Conservation (phyloP, 106 monocot species). For the Dioscorea zingiberensis region DNA sequence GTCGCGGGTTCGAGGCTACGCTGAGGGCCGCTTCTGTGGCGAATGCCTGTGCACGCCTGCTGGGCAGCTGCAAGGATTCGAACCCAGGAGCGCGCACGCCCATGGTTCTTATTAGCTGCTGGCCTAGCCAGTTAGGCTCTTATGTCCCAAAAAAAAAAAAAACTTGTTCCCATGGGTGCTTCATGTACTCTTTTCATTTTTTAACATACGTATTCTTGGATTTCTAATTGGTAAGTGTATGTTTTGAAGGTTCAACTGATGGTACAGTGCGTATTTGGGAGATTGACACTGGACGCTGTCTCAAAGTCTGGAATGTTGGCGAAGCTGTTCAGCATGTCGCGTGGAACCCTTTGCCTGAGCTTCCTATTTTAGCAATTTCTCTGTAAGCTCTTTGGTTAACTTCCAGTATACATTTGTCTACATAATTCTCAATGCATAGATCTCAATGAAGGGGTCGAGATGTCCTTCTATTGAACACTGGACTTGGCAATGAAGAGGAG, state of each 20-base stretch:
- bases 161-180: no score
- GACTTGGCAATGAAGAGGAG: constrained; percentile 70
- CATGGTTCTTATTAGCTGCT: no score
- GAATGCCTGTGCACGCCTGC: no score
- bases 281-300: constrained; percentile 80
- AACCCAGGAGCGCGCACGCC: no score
- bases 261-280: constrained; percentile 93
- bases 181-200: constrained; percentile 1
- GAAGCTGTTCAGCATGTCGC: constrained; percentile 65
- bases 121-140: no score
- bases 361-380: constrained; percentile 67
- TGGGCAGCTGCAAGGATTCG: no score
- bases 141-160: no score
- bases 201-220: background rate
- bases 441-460: constrained; percentile 64
- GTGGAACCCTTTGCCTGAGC: constrained; percentile 85
- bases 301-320: constrained; percentile 79
- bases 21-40: no score
- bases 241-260: constrained; percentile 75
- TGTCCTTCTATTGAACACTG: constrained; percentile 79
- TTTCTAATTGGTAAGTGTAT: background rate
- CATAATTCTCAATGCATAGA: background rate
- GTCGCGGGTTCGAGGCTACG: no score
- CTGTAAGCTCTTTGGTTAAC: constrained; percentile 34
- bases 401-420: background rate